Evolutionary conservation across 139 green algal genomes (phyloP).

Genomic region (Astrephomene gubernaculifera): DNA sequence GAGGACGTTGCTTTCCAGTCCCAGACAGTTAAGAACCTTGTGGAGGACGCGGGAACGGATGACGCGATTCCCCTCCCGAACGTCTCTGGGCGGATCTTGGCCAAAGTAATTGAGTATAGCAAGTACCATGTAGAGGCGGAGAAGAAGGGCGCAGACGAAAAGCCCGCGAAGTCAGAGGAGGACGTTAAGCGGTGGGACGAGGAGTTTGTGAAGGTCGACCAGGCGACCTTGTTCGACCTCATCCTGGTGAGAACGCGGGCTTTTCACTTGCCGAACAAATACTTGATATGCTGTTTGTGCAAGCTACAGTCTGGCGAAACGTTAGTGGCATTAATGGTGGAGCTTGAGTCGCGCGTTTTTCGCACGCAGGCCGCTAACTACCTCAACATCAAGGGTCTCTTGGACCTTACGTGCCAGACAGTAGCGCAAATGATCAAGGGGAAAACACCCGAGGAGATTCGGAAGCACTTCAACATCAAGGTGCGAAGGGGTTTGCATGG

Average conservation of each 20-base stretch:
- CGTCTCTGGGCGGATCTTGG: slow-evolving; percentile 81
- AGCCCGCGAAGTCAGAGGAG: slow-evolving; percentile 86
- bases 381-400: slow-evolving; percentile 98
- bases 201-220: slow-evolving; percentile 98
- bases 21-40: slow-evolving; percentile 87
- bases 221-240: slow-evolving; percentile 97
- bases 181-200: slow-evolving; percentile 92
- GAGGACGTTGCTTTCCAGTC: slow-evolving; percentile 82
- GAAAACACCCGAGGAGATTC: slow-evolving; percentile 90
- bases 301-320: too few relatives aligned
- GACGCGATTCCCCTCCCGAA: slow-evolving; percentile 88
- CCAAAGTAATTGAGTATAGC: slow-evolving; percentile 97
- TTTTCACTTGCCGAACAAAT: background rate
- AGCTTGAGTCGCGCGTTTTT: background rate
- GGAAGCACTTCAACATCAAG: slow-evolving; percentile 98
- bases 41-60: slow-evolving; percentile 74
- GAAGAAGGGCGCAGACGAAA: slow-evolving; percentile 75
- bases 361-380: slow-evolving; percentile 95
- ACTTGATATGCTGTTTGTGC: background rate
- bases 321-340: background rate
- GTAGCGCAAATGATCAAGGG: slow-evolving; percentile 85
- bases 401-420: slow-evolving; percentile 97
- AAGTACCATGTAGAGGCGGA: slow-evolving; percentile 93
- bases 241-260: slow-evolving; percentile 84
- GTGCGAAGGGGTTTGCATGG: too few relatives aligned